Evolutionary conservation across 1,139 yeast genomes (phyloP).

Genomic region (Hemisphaericaspora lyxosophila): DNA sequence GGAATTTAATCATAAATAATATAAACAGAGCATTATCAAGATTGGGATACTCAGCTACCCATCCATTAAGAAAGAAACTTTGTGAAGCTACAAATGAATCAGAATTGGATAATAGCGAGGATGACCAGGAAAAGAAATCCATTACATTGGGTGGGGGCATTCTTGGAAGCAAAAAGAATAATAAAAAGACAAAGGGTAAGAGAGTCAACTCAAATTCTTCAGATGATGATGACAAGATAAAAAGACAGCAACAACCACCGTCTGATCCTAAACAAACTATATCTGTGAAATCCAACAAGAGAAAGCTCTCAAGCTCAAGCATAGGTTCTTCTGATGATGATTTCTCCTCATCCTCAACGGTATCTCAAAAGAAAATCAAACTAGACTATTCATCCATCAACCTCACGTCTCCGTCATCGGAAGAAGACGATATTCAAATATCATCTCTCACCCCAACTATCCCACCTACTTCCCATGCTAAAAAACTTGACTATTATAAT

Average conservation of each 20-base stretch:
- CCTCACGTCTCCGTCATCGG: conserved; percentile 31
- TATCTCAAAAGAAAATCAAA: conserved; percentile 6
- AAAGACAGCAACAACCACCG: not conserved
- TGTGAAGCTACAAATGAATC: conserved; percentile 12
- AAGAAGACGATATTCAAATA: conserved; percentile 17
- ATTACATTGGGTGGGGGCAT: conserved; percentile 19
- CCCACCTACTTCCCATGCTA: conserved; percentile 9
- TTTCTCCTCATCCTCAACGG: conserved; percentile 10
- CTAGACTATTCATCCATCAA: conserved; percentile 27
- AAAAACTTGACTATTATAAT: conserved; percentile 22
- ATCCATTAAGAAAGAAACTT: conserved; percentile 43
- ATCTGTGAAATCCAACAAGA: conserved; percentile 7
- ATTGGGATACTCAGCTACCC: conserved; percentile 45
- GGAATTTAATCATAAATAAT: conserved; percentile 33
- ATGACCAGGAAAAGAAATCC: conserved; percentile 6
- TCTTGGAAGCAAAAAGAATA: conserved; percentile 2
- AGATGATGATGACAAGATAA: conserved; percentile 6
- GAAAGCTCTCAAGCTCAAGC: conserved; percentile 15
- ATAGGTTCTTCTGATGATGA: conserved; percentile 21
- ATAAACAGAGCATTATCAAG: conserved; percentile 42
- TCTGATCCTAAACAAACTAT: conserved; percentile 1
- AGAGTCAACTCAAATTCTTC: conserved; percentile 5
- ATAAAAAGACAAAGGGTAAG: conserved; percentile 4
- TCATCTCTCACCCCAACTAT: conserved; percentile 2
- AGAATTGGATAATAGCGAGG: conserved; percentile 5